Evolutionary conservation across 768 basidiomycete species (phyloP), one percentile per base, ranked within the genome.

Genomic region (Baorangia bicolor): DNA sequence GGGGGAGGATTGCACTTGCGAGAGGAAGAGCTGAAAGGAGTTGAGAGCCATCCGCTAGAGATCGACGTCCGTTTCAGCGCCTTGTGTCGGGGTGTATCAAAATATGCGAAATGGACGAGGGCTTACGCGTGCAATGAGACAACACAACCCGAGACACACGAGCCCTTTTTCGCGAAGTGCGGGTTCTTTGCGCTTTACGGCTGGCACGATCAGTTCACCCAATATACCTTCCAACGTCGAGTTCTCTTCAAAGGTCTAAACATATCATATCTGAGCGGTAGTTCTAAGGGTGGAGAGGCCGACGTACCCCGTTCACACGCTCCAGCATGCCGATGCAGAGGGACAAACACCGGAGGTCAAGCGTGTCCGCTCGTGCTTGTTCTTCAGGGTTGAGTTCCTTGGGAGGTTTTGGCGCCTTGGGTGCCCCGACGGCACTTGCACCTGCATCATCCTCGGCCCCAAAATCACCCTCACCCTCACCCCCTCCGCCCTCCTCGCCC

Each of bases 201-300:
- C 85, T 3, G 96, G 96, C 31, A 97, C 83, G 64, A 98, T 92
- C 18, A 99, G 76, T 62, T 98, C 93, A 11, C 90, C 77, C 69
- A 84, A 67, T 21, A 79, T 70, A 27, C 90, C 88, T 56, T 85
- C 83, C 55, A 90, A 71, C 5, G 83, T 86, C 8, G 86, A 84
- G 65, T 88, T 87, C 56, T 88, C 86, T 59, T 85, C 80, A 49
- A 82, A 81, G 2, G 78, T 80, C 80, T 81, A 51, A 25, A 34
- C 1, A 13, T 5, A 4, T 5, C 25, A 18, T 21, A 1, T 11
- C 0, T 64, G 13, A 67, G 49, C 33, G 11, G 10, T 31, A 7
- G 2, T 28, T 28, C 21, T 10, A 18, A 38, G 2, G 2, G 3
- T 2, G 10, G 2, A 34, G 5, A 33, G 13, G 52, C 18, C 7